These are phyloP conservation scores for Cryomyces minteri DNA, from an alignment of 495 filamentous ascomycete species.

Conservation along the genomic window DNA sequence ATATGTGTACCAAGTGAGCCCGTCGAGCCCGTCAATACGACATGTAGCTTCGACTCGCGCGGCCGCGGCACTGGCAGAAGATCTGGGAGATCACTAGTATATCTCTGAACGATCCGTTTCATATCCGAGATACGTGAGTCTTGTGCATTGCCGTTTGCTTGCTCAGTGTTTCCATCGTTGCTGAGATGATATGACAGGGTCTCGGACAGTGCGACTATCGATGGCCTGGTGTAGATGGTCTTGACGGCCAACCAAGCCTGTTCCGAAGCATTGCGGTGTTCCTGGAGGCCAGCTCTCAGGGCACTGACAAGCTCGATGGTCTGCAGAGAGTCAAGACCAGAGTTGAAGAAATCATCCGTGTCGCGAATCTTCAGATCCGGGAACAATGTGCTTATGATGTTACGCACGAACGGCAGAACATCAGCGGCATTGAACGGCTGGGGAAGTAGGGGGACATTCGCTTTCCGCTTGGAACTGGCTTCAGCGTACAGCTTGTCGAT, in stretches of 20 bases:
- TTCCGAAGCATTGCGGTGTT: constrained; percentile 5
- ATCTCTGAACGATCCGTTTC: too few relatives aligned
- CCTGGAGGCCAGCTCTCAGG: constrained; percentile 15
- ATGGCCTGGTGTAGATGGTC: not conserved
- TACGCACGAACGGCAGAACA: not conserved
- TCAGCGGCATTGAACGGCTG: too few relatives aligned
- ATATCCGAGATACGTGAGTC: too few relatives aligned
- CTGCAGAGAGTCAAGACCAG: not conserved
- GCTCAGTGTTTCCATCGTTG: too few relatives aligned
- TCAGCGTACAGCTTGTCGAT: constrained; percentile 14
- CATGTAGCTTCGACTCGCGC: too few relatives aligned
- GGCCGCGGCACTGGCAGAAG: not conserved
- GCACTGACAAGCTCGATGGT: constrained; percentile 6
- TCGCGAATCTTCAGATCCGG: not conserved
- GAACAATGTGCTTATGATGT: not conserved
- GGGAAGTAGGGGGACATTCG: not conserved
- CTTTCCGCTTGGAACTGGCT: constrained; percentile 10
- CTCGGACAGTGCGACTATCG: not conserved
- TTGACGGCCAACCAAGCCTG: not conserved
- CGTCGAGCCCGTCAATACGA: too few relatives aligned
- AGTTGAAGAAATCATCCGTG: not conserved
- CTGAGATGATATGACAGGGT: too few relatives aligned
- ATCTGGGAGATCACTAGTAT: not conserved
- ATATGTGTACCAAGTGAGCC: not conserved
- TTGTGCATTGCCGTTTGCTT: too few relatives aligned